These are phyloP conservation scores for Lithospermum erythrorhizon DNA, from an alignment of 257 asterid genomes.

Conservation along the genomic window DNA sequence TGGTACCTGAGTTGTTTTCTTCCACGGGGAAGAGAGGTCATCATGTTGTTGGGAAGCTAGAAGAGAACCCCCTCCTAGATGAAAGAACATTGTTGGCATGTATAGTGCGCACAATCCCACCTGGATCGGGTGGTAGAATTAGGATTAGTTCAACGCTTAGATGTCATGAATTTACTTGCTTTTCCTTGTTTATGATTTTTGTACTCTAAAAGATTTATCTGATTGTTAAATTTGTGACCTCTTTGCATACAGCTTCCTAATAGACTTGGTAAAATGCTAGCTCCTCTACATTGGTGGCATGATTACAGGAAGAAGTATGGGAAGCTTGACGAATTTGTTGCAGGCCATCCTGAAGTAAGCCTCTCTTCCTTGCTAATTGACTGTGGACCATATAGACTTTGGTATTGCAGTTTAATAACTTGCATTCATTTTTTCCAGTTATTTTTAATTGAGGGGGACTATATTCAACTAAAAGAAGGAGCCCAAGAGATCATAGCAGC, in stretches of 20 bases:
- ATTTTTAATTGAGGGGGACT: constrained; percentile 69
- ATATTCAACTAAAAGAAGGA: constrained; percentile 83
- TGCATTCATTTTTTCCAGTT: constrained; percentile 26
- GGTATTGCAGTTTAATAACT: not conserved
- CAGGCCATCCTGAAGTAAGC: constrained; percentile 81
- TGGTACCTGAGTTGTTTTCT: constrained; percentile 27
- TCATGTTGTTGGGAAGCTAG: constrained; percentile 24
- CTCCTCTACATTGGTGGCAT: constrained; percentile 95
- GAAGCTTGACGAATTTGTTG: constrained; percentile 82
- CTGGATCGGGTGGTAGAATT: constrained; percentile 73
- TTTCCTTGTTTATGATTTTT: not conserved
- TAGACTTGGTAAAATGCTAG: constrained; percentile 88
- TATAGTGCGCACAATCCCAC: constrained; percentile 67
- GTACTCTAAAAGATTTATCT: not conserved
- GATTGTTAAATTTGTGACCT: not conserved
- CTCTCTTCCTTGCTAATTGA: constrained; percentile 3
- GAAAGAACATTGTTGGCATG: constrained; percentile 77
- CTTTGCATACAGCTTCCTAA: constrained; percentile 59
- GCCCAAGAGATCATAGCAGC: constrained; percentile 89
- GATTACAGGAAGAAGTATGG: constrained; percentile 84
- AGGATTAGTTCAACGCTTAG: constrained; percentile 80
- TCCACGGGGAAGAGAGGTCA: constrained; percentile 31
- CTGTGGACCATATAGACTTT: not conserved
- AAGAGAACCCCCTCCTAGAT: constrained; percentile 51
- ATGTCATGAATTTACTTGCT: constrained; percentile 10